Evolutionary conservation across 2,329 filamentous ascomycete genomes (phyloP), one percentile per base, ranked within the genome.

Genomic region (Phialophora chinensis): DNA sequence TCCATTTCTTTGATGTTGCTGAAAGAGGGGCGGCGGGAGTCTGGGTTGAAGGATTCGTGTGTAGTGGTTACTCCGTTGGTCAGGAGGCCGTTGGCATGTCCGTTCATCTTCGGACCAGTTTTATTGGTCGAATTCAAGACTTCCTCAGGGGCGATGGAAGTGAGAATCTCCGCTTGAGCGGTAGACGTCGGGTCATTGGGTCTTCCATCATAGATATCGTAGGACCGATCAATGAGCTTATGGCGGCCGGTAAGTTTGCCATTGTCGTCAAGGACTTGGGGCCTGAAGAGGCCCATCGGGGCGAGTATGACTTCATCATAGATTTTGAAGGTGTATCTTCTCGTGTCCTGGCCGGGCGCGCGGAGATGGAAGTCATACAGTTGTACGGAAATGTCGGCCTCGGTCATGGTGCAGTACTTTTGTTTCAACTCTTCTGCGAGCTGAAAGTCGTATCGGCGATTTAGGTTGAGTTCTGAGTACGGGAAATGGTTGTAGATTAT

Each of bases 301-400:
- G 95, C 91, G n/a, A 99, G 84, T 72, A 96, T 91, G 25, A 96
- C 91, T 78, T 98, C 95, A 72, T 99, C 95, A 75, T 98, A 99
- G 0, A 91, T 93, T 83, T 98, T 98, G 84, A 97, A 98, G 49
- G 89, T 87, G 79, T 96, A 98, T 79, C 97, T 97, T 69, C 89
- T 87, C 1, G 95, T 99, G 60, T 95, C 90, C 76, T 97, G 89
- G 61, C 92, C 93, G 1, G 91, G 90, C 10, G 91, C 91, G 31
- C 95, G 90, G 17, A 99, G 86, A 77, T 98, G 92, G 76, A 98
- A 98, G 73, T 96, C 90, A 80, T 88, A 92, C 3, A 92, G 85
- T 78, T 96, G 92, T 4, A 97, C 93, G 12, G 90, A 93, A 62
- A 99, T 91, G 69, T 94, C 91, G 8, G 89, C 89, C 77, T 97